Base-by-base conservation (phyloP, 169 alveolate genomes). In the Babesia ovis region DNA sequence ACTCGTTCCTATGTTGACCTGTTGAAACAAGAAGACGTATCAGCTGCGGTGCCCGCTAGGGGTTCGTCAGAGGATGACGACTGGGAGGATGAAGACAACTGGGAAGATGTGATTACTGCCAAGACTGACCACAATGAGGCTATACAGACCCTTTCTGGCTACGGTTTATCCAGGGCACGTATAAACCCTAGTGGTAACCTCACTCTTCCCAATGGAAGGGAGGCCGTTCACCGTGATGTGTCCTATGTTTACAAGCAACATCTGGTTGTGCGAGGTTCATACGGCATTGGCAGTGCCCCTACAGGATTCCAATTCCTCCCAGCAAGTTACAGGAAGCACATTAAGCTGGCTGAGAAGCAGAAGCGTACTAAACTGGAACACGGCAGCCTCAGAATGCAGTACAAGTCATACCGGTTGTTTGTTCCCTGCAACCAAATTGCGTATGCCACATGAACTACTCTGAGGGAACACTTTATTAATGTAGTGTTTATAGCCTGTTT, bases 141-240 rank as follows among this genome's bases (percentile, higher is more conserved):
- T 29, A 27, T 58, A n/a, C 54, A 56, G 25, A 22, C 34, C 22
- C 68, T 71, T 25, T 32, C 80, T 2, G 11, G 20, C 9, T 85
- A 73, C 41, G 89, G 89, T 4, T 29, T 87, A 29, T 57, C 20
- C 18, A 70, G 56, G 35, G 91, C 93, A 8, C 43, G 54, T n/a
- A 87, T 85, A 16, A 91, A 77, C 64, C 92, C 84, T 61, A 74
- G 72, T 54, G 93, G 93, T 25, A 90, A 92, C 62, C 83, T 92
- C 68, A 82, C 90, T 23, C 82, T 92, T 20, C 95, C 95, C 16
- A 90, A 92, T 68, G 95, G 95, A 25, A 82, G 91, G 55, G 95
- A 92, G 74, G 95, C 93, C 18, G 91, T 92, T 25, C 92, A 92
- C 60, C 57, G 95, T 29, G 88, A 85, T 61, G 54, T 88, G 43